phyloP scores from a whole-genome alignment of 257 asterid genomes.

The Capsicum rhomboideum region DNA sequence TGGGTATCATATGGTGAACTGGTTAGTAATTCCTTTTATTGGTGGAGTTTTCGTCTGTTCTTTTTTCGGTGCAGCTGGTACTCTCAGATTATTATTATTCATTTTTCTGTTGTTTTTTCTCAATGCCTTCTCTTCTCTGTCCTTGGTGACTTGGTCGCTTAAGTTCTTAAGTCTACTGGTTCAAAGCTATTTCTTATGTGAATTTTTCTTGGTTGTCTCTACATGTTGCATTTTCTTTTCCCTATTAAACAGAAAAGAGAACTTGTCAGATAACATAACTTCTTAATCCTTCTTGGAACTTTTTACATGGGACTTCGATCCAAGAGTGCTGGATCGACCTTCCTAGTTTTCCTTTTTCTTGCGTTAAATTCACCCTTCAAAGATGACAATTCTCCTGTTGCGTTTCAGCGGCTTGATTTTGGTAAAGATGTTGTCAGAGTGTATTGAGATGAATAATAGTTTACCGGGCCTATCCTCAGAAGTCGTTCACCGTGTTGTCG shows the following conservation, averaged over 20 bases:
- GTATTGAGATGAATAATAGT: constrained; percentile 66
- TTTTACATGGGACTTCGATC: neutral
- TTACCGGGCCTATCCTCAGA: constrained; percentile 83
- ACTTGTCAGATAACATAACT: neutral
- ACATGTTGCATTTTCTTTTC: neutral
- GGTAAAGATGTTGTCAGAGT: constrained; percentile 96
- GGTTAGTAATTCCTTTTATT: constrained; percentile 40
- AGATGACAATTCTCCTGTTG: neutral
- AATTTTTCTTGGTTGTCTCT: neutral
- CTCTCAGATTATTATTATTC: neutral
- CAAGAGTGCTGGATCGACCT: neutral
- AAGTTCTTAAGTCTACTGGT: neutral
- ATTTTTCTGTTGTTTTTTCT: neutral
- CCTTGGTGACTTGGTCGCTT: neutral
- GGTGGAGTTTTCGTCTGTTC: constrained; percentile 1
- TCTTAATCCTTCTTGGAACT: neutral
- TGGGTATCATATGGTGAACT: constrained; percentile 98
- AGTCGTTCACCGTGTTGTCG: constrained; percentile 90
- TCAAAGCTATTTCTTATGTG: neutral
- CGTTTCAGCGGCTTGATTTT: constrained; percentile 78
- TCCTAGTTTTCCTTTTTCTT: neutral
- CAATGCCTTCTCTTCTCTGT: neutral
- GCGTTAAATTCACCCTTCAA: neutral
- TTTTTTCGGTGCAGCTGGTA: neutral
- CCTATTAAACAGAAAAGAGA: neutral